A percentile compares a stretch with the other conserved stretches of the same genome.
Evolutionary conservation across 306 rosid genomes (phyloP).

Genomic region (Bauhinia variegata): DNA sequence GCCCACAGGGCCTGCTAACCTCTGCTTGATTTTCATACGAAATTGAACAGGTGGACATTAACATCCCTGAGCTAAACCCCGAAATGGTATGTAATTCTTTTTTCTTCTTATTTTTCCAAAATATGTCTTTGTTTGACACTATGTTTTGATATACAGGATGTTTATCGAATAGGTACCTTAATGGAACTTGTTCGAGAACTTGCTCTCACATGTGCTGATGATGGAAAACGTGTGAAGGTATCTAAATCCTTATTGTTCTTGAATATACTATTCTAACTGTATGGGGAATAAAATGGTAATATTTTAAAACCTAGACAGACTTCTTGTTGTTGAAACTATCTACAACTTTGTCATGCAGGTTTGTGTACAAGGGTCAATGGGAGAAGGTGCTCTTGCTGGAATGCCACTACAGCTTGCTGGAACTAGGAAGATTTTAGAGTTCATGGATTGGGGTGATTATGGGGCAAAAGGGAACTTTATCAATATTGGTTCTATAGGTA

Average conservation of each 20-base stretch:
- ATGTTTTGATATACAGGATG: constrained; percentile 71
- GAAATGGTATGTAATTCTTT: constrained; percentile 68
- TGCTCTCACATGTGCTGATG: constrained; percentile 95
- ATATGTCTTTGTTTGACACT: constrained; percentile 40
- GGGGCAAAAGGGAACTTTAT: constrained; percentile 86
- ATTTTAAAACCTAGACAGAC: background rate
- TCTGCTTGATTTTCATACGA: constrained; percentile 36
- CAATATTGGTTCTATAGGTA: constrained; percentile 92
- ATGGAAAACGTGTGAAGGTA: constrained; percentile 93
- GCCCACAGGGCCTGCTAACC: constrained; percentile 33
- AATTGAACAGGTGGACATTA: constrained; percentile 79
- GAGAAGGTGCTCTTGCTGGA: constrained; percentile 95
- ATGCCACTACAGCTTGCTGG: constrained; percentile 99
- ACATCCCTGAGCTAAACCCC: constrained; percentile 95
- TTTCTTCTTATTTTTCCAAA: constrained; percentile 11
- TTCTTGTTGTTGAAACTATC: constrained; percentile 29
- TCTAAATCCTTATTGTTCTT: constrained; percentile 30
- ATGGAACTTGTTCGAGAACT: constrained; percentile 83
- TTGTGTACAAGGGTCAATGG: constrained; percentile 99
- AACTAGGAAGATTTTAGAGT: constrained; percentile 78
- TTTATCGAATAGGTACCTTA: constrained; percentile 94
- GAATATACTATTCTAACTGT: constrained; percentile 20
- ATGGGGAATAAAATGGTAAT: constrained; percentile 25
- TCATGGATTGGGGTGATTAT: constrained; percentile 98
- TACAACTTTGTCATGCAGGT: constrained; percentile 56